A percentile compares a stretch with the other conserved stretches of the same genome.
Conservation (phyloP, 2,329 filamentous ascomycete species). For the Stachybotrys echinatus region DNA sequence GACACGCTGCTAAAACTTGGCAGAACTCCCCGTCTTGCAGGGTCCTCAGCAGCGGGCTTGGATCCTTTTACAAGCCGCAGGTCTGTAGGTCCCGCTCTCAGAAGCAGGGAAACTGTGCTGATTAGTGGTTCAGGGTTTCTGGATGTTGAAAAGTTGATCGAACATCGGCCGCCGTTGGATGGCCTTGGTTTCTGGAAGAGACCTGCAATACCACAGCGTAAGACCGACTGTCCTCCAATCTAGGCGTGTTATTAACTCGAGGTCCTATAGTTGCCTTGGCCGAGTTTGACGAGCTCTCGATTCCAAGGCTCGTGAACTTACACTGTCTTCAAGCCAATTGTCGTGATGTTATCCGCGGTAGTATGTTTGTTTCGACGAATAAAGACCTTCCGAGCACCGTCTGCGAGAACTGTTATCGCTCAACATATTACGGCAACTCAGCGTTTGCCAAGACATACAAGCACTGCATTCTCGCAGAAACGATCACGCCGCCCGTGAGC, state of each 20-base stretch:
- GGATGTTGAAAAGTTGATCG: not conserved
- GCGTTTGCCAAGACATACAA: slow-evolving; percentile 26
- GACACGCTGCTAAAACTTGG: not conserved
- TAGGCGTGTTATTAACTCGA: not conserved
- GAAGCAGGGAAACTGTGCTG: not conserved
- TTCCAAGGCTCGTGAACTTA: not conserved
- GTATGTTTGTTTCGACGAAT: not conserved
- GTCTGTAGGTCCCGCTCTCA: not conserved
- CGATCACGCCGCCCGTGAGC: slow-evolving; percentile 16
- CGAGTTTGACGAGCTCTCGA: not conserved
- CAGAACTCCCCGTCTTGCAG: not conserved
- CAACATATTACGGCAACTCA: slow-evolving; percentile 17
- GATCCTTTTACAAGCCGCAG: not conserved
- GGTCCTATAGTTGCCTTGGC: not conserved
- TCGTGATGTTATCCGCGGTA: not conserved
- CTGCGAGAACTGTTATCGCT: slow-evolving; percentile 28
- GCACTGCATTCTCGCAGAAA: slow-evolving; percentile 19
- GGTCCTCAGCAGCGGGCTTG: not conserved
- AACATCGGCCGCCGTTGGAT: not conserved
- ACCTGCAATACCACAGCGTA: not conserved
- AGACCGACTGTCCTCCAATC: not conserved
- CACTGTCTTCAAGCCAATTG: not conserved
- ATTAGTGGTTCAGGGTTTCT: not conserved
- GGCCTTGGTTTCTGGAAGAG: not conserved
- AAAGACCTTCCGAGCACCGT: not conserved